Percentiles rank a stretch among this genome's conserved stretches.
Conservation (phyloP, 2,329 filamentous ascomycete genomes). For the Gnomoniopsis smithogilvyi region DNA sequence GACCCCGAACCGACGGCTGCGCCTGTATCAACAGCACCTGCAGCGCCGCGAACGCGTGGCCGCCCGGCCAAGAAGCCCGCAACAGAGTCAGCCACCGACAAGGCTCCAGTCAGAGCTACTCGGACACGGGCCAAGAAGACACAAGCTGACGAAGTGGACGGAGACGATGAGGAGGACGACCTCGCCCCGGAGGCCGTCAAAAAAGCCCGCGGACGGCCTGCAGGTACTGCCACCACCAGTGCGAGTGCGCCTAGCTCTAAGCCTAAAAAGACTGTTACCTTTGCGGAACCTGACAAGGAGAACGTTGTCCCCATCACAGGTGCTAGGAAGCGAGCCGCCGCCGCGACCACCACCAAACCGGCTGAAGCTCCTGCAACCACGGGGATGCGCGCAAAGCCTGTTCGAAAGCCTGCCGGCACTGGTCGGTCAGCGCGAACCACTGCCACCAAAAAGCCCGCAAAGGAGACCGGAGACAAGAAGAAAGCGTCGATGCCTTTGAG, state of each 20-base stretch:
- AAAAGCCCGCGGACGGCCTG: slow-evolving; percentile 34
- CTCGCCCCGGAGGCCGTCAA: slow-evolving; percentile 29
- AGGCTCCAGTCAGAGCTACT: slow-evolving; percentile 23
- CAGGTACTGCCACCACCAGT: slow-evolving; percentile 32
- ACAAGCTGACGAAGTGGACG: slow-evolving; percentile 22
- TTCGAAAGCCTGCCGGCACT: slow-evolving; percentile 41
- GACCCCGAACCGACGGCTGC: slow-evolving; percentile 22
- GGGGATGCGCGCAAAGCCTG: slow-evolving; percentile 43
- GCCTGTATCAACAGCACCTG: slow-evolving; percentile 17
- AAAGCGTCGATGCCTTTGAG: slow-evolving; percentile 47
- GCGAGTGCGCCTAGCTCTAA: slow-evolving; percentile 36
- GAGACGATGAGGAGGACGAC: slow-evolving; percentile 25
- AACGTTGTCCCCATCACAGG: slow-evolving; percentile 45
- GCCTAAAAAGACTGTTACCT: slow-evolving; percentile 61
- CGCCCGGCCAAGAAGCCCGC: slow-evolving; percentile 30
- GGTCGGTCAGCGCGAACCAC: slow-evolving; percentile 26
- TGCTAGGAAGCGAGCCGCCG: slow-evolving; percentile 32
- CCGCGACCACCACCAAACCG: slow-evolving; percentile 32
- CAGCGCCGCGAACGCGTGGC: slow-evolving; percentile 23
- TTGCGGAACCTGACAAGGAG: slow-evolving; percentile 64
- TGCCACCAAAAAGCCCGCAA: slow-evolving; percentile 24
- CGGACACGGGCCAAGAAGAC: slow-evolving; percentile 27
- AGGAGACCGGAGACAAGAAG: slow-evolving; percentile 31
- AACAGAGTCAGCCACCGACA: slow-evolving; percentile 23
- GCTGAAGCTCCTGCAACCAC: slow-evolving; percentile 28